Evolutionary conservation across 2,329 filamentous ascomycete species (phyloP), one percentile per base, ranked within the genome.

Genomic region (Venturia pyrina): DNA sequence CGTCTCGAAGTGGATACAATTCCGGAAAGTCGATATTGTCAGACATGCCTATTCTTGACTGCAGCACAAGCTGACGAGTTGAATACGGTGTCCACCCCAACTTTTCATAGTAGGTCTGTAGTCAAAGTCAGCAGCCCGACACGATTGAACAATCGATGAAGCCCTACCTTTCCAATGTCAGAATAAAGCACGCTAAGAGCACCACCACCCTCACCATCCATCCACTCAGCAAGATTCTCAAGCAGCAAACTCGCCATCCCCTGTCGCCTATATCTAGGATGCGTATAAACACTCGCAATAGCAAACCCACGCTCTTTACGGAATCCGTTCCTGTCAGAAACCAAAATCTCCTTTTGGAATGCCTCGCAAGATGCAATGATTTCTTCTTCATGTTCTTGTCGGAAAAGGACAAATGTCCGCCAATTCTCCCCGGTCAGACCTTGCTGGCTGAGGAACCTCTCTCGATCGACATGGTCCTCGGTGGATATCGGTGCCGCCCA

Each of bases 251-350:
- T 13, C 28, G 62, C 62, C 41, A 48, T 48, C 21, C 32, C 32
- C 17, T 40, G 37, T 2, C 62, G 19, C 24, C 62, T 46, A 41
- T 63, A 63, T 13, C 37, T 15, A 13, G 37, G 32, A 32, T 50
- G 50, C 3, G 62, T 63, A 53, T 15, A 63, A 5, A 63, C 62
- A 53, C 62, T 63, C 15, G 62, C 62, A 53, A 63, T 53, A 10
- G 43, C 62, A 53, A 37, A 63, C 13, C 62, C 62, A 21, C 43
- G 19, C 44, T 63, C 62, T 21, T 48, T 40, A 7, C 62, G 21
- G 15, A 48, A 13, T 5, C 59, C 59, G 24, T 62, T 19, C 43
- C 19, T 15, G 8, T 40, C 32, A 11, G n/a, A 37, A 37, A 63
- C 17, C 11, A 63, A 24, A 53, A 63, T 53, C 19, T 37, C 32